Evolutionary conservation across 805 yeast species (phyloP).

Genomic region (Nakazawaea populi): DNA sequence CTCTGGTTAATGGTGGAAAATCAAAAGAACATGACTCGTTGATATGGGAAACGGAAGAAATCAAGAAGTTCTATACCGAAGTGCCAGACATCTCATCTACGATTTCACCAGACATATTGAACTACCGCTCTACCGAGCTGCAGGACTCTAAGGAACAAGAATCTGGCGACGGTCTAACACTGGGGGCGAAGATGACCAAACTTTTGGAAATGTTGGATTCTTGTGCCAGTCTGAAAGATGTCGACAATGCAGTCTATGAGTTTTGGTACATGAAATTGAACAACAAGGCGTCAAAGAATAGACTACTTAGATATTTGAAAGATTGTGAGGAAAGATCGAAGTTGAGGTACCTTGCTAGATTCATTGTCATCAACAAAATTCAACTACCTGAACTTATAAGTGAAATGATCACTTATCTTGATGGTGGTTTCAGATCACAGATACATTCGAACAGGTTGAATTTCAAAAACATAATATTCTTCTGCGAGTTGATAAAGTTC

Average conservation of each 20-base stretch:
- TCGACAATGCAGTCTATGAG: slow-evolving; percentile 39
- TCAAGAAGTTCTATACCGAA: slow-evolving; percentile 56
- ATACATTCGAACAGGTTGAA: slow-evolving; percentile 46
- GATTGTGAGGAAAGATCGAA: slow-evolving; percentile 40
- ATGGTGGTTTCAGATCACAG: slow-evolving; percentile 55
- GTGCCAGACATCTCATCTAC: slow-evolving; percentile 37
- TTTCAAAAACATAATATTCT: slow-evolving; percentile 54
- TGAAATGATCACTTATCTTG: slow-evolving; percentile 49
- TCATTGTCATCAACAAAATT: slow-evolving; percentile 54
- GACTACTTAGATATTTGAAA: slow-evolving; percentile 51
- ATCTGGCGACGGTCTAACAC: slow-evolving; percentile 11
- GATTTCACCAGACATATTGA: slow-evolving; percentile 22
- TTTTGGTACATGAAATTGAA: slow-evolving; percentile 49
- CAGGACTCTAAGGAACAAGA: slow-evolving; percentile 8
- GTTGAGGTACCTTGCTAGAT: slow-evolving; percentile 52
- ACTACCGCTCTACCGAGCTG: slow-evolving; percentile 10
- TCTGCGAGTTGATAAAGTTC: slow-evolving; percentile 74
- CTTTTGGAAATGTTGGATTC: slow-evolving; percentile 38
- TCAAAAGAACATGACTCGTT: slow-evolving; percentile 13
- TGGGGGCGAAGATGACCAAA: slow-evolving; percentile 33
- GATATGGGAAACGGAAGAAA: slow-evolving; percentile 64
- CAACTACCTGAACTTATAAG: slow-evolving; percentile 44
- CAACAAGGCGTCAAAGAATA: slow-evolving; percentile 66
- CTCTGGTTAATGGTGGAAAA: slow-evolving; percentile 17
- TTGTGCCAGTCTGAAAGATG: slow-evolving; percentile 38